Base-by-base conservation (phyloP, 78 protist genomes). In the Dictyostelium firmibasis region DNA sequence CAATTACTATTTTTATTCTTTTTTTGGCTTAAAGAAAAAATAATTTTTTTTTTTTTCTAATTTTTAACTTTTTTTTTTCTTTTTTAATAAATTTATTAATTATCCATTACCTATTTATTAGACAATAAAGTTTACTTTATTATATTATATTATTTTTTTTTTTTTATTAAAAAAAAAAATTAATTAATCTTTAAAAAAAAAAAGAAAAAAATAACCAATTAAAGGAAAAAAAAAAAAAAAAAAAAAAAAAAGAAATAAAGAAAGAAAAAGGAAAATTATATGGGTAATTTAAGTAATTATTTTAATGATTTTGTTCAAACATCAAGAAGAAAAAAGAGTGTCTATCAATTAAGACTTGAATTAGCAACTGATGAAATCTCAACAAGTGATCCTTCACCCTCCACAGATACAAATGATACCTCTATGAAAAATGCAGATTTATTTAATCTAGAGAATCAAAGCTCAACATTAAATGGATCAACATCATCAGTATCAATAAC, bases 321-420 rank as follows among this genome's bases (percentile, higher is more conserved):
- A 25, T 41, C 85, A 35, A 53, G 36, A 62, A 86, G 92, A 86
- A 86, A 86, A 44, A 86, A 86, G 20, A 35, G 77, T 53, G 23
- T 77, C 20, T n/a, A 27, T 27, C 33, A 41, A 47, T 8, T 85
- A 23, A 27, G 53, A 47, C 50, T 38, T 1, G 92, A 85, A 41
- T 27, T 85, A n/a, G 84, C 41, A 11, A 67, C 38, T 27, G 62
- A 67, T 84, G 79, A 41, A 27, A 36, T 23, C 6, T 14, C 13
- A 20, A 25, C n/a, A 35, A n/a, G 27, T 9, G 53, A 60, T 27
- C 44, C 31, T n/a, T 25, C 41, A 31, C 79, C 89, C 7, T 35
- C 33, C 13, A 27, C 35, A 11, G 72, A 23, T 6, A 33, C 33
- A 4, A 18, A 27, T n/a, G 72, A 67, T 41, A 13, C 27, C 4